phyloP scores from a whole-genome alignment of 371 early-diverging fungal species.

The Mucor lusitanicus region DNA sequence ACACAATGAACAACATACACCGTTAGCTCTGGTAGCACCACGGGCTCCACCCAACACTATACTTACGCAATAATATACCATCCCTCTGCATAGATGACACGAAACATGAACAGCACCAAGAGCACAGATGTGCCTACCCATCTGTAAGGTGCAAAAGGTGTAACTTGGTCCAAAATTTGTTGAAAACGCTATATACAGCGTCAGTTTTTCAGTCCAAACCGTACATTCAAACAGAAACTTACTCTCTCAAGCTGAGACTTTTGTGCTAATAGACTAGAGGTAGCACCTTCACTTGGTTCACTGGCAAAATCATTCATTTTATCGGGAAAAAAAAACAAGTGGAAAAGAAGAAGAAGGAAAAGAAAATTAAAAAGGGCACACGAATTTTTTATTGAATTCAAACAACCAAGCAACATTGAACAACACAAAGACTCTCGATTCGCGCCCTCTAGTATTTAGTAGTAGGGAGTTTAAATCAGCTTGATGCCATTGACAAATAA shows the following conservation, averaged over 20 bases:
- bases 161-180: slow-evolving; percentile 60
- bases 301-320: slow-evolving; percentile 30
- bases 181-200: slow-evolving; percentile 15
- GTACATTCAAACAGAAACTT: slow-evolving; percentile 1
- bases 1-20: background rate
- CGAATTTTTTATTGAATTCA: background rate
- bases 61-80: slow-evolving; percentile 93
- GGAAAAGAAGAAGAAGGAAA: background rate
- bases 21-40: background rate
- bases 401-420: background rate
- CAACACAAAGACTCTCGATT: background rate
- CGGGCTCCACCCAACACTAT: background rate
- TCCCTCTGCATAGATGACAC: slow-evolving; percentile 84
- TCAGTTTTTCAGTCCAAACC: background rate
- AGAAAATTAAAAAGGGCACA: background rate
- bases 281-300: slow-evolving; percentile 28
- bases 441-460: too few relatives aligned
- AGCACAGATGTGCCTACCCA: slow-evolving; percentile 74
- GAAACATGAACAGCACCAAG: slow-evolving; percentile 73
- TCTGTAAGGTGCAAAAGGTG: slow-evolving; percentile 73
- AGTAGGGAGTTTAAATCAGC: background rate
- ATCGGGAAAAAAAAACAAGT: slow-evolving; percentile 1
- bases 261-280: slow-evolving; percentile 42
- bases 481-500: background rate
- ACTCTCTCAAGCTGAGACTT: slow-evolving; percentile 47